These are phyloP conservation scores for Batrachochytrium dendrobatidis DNA, from an alignment of 371 early-diverging fungal genomes.

Conservation along the genomic window DNA sequence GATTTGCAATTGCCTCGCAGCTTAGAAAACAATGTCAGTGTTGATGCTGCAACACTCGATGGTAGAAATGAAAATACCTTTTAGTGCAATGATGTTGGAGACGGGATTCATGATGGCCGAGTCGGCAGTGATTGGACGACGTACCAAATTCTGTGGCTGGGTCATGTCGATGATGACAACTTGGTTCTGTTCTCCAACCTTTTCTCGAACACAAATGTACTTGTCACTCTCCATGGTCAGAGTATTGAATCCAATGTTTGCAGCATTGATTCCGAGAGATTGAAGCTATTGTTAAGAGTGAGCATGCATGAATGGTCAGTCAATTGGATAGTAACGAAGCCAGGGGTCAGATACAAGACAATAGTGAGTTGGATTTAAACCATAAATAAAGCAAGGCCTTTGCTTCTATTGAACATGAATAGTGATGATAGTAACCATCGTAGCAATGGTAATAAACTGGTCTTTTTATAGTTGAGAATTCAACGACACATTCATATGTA, in stretches of 20 bases:
- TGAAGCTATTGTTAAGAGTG: constrained; percentile 64
- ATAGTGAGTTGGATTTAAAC: neutral
- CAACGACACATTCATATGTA: neutral
- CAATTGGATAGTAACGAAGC: neutral
- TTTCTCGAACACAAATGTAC: constrained; percentile 94
- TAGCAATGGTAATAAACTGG: neutral
- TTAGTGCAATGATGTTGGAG: constrained; percentile 88
- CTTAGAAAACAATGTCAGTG: constrained; percentile 39
- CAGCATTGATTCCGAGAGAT: constrained; percentile 82
- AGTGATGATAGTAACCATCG: neutral
- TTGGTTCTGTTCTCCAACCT: constrained; percentile 73
- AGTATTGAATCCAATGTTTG: constrained; percentile 90
- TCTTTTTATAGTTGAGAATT: neutral
- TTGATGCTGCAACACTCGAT: neutral
- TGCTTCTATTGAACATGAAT: neutral
- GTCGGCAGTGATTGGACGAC: constrained; percentile 94
- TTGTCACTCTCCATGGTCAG: constrained; percentile 97
- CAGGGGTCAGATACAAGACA: neutral
- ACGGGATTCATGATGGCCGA: constrained; percentile 97
- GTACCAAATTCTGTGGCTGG: constrained; percentile 70
- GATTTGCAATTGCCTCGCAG: constrained; percentile 86
- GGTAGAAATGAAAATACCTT: constrained; percentile 51
- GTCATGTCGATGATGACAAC: constrained; percentile 92
- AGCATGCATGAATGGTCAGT: neutral
- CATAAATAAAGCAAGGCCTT: neutral